Percentiles rank a stretch among this genome's conserved stretches.
These are phyloP conservation scores for Pseudogymnoascus sp. DNA, from an alignment of 2,329 filamentous ascomycete species.

Conservation along the genomic window DNA sequence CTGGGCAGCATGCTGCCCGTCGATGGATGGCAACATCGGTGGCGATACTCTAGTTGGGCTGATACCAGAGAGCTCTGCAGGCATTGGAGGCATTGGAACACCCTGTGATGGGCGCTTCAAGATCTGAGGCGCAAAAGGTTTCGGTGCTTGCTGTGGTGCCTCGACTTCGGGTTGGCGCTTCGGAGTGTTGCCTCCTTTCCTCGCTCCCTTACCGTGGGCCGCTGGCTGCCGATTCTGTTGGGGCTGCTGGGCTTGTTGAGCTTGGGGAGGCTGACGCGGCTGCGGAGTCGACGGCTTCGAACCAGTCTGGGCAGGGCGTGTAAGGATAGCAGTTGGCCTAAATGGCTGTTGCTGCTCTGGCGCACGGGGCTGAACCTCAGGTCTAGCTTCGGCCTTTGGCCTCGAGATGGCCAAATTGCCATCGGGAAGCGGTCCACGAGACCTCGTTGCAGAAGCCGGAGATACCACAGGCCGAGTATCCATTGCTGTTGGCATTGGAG, in stretches of 20 bases:
- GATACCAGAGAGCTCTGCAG: conserved; percentile 17
- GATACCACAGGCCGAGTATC: conserved; percentile 18
- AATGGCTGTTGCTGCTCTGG: background rate
- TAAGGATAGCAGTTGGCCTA: conserved; percentile 2
- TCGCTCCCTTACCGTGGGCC: background rate
- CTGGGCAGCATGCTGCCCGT: background rate
- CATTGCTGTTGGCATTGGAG: background rate
- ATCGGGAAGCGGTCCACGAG: conserved; percentile 19
- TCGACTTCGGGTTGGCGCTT: background rate
- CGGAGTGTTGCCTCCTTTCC: background rate
- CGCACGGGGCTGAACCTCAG: conserved; percentile 14
- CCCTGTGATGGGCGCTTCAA: conserved; percentile 41
- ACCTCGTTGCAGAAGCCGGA: conserved; percentile 20
- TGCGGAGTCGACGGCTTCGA: conserved; percentile 3
- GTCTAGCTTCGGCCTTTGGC: background rate
- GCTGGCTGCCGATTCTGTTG: conserved; percentile 9
- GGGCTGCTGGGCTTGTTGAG: background rate
- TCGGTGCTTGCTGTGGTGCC: conserved; percentile 33
- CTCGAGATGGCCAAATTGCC: conserved; percentile 15
- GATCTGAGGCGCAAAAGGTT: conserved; percentile 47
- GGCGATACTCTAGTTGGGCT: conserved; percentile 25
- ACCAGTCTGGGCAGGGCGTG: conserved; percentile 1
- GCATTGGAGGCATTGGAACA: conserved; percentile 24
- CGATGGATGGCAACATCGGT: conserved; percentile 11
- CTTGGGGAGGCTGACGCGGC: background rate